Evolutionary conservation across 2,329 filamentous ascomycete species (phyloP).

Genomic region (Passalora sequoiae): DNA sequence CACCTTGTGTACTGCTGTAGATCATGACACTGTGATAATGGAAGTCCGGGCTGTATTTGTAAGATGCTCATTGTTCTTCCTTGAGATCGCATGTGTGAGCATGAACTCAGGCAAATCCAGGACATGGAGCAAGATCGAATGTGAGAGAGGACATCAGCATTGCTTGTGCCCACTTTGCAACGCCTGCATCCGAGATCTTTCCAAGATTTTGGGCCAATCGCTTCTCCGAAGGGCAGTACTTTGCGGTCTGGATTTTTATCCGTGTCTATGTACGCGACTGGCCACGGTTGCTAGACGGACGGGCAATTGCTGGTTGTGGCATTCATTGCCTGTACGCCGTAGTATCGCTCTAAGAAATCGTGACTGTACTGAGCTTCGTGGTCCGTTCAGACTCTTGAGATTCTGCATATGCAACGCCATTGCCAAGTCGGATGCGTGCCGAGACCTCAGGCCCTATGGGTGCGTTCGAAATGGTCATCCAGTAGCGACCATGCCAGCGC

Average conservation of each 20-base stretch:
- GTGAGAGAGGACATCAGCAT: slow-evolving; percentile 11
- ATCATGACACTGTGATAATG: slow-evolving; percentile 48
- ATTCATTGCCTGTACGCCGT: no score
- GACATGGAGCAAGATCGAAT: slow-evolving; percentile 13
- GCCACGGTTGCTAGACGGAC: no score
- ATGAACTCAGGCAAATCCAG: background rate
- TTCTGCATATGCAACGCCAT: no score
- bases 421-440: no score
- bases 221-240: slow-evolving; percentile 21
- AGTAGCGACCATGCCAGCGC: no score
- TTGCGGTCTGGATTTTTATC: slow-evolving; percentile 16
- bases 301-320: no score
- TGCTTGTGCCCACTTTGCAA: slow-evolving; percentile 19
- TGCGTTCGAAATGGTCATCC: no score
- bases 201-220: slow-evolving; percentile 19
- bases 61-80: background rate
- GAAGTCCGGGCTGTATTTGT: slow-evolving; percentile 14
- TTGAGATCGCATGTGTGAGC: background rate
- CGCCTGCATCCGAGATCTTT: slow-evolving; percentile 12
- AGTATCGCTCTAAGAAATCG: no score
- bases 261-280: no score
- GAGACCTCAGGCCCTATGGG: no score
- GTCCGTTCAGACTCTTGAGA: no score
- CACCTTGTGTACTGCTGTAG: background rate
- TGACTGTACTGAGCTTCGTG: no score